Evolutionary conservation across 257 asterid species (phyloP).

Genomic region (Scutellaria minor): DNA sequence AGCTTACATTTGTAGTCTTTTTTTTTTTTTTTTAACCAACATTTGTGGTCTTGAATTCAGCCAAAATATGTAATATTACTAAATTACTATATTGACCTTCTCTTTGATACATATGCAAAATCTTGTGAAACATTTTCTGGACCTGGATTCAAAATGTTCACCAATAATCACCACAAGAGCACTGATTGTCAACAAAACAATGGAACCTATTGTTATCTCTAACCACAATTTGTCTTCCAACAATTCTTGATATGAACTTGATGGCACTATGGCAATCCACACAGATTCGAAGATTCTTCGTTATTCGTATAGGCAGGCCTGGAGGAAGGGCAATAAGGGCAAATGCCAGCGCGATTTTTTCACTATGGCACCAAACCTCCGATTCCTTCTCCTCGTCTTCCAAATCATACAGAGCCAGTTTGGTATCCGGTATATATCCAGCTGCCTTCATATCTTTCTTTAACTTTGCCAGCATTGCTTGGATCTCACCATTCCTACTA

Average conservation of each 20-base stretch:
- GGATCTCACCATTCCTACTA: conserved; percentile 66
- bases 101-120: too few relatives aligned
- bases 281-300: conserved; percentile 82
- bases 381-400: conserved; percentile 92
- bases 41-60: too few relatives aligned
- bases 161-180: conserved; percentile 92
- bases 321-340: conserved; percentile 78
- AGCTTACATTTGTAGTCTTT: too few relatives aligned
- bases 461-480: conserved; percentile 59
- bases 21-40: too few relatives aligned
- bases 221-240: conserved; percentile 69
- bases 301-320: conserved; percentile 76
- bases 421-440: conserved; percentile 73
- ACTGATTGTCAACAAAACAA: conserved; percentile 57
- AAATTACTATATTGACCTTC: too few relatives aligned
- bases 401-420: conserved; percentile 68
- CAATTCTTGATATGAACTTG: conserved; percentile 60
- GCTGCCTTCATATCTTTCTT: conserved; percentile 69
- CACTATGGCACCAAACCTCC: conserved; percentile 86
- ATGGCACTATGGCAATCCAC: conserved; percentile 92
- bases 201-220: conserved; percentile 84
- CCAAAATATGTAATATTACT: too few relatives aligned
- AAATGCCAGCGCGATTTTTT: conserved; percentile 87
- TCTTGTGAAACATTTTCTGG: too few relatives aligned
- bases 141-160: conserved; percentile 33